A percentile compares a stretch with the other conserved stretches of the same genome.
Evolutionary conservation across 2,329 filamentous ascomycete species (phyloP).

Genomic region (Diaporthe sp.): DNA sequence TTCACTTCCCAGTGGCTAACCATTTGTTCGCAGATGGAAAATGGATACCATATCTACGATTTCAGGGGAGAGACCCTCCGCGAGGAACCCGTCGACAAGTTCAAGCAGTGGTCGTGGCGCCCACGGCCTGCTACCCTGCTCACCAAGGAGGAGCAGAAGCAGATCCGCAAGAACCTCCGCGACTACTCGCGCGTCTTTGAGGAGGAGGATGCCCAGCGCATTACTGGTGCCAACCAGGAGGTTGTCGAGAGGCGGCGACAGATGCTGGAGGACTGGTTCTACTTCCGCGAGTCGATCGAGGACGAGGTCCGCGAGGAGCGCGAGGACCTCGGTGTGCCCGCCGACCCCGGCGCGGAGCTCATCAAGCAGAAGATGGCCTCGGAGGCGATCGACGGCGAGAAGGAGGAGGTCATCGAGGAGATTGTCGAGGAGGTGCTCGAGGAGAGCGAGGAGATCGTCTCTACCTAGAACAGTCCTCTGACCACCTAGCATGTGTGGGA

Average conservation of each 20-base stretch:
- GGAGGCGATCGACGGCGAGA: slow-evolving; percentile 68
- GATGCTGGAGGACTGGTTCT: slow-evolving; percentile 87
- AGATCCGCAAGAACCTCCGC: slow-evolving; percentile 96
- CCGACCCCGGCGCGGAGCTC: slow-evolving; percentile 71
- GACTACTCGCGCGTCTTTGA: slow-evolving; percentile 97
- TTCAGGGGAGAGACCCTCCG: slow-evolving; percentile 91
- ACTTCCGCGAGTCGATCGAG: slow-evolving; percentile 82
- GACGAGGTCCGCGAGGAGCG: slow-evolving; percentile 79
- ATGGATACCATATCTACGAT: slow-evolving; percentile 97
- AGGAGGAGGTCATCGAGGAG: slow-evolving; percentile 87
- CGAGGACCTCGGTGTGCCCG: slow-evolving; percentile 72
- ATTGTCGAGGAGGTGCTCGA: slow-evolving; percentile 85
- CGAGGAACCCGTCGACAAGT: slow-evolving; percentile 93
- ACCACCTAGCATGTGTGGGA: not conserved
- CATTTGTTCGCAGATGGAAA: slow-evolving; percentile 81
- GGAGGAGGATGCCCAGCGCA: slow-evolving; percentile 92
- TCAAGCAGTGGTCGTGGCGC: slow-evolving; percentile 97
- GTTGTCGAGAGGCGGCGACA: slow-evolving; percentile 89
- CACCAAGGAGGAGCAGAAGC: slow-evolving; percentile 96
- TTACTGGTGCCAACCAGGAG: slow-evolving; percentile 91
- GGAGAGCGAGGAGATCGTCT: slow-evolving; percentile 83
- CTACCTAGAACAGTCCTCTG: slow-evolving; percentile 22
- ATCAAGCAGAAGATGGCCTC: slow-evolving; percentile 65
- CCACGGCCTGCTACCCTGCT: slow-evolving; percentile 92
- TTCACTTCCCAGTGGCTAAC: slow-evolving; percentile 34